Evolutionary conservation across 2,329 filamentous ascomycete species (phyloP), one percentile per base, ranked within the genome.

Genomic region (Orbilia javanica): DNA sequence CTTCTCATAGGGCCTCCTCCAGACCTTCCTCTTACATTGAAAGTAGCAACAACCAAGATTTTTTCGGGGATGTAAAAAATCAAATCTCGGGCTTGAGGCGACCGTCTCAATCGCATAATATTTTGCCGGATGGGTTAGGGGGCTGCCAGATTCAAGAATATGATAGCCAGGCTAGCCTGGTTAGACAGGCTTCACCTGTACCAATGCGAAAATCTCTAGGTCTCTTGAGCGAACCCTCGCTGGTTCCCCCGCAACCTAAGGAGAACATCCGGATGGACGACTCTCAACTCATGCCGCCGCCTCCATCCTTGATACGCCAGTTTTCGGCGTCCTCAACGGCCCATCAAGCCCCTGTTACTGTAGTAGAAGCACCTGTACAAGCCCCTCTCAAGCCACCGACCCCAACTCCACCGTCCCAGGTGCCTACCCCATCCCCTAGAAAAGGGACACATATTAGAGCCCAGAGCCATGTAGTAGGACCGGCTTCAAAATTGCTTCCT

Each of bases 231-330:
- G 73, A 77, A 31, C 39, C 73, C 10, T 69, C 72, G 18, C 39
- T 50, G 6, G 53, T 36, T 20, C 50, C 31, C 29, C 36, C n/a
- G n/a, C 66, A 66, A 25, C n/a, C 57, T 1, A 71, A 67, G n/a
- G 66, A 60, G 34, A 66, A 34, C 18, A 6, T 48, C 22, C 48
- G 60, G 44, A 62, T 31, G 31, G 66, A 77, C n/a, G 65, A 70
- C 44, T 66, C 66, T 25, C 73, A 77, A 62, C 60, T 77, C 11
- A 77, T 77, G 73, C 73, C 73, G 7, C 73, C 73, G 29, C 73
- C 72, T n/a, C 71, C 63, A 11, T 65, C 73, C 6, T 63, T 77
- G 20, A 62, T 77, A 20, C 66, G 73, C 18, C 73, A 55, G 36
- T 64, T 71, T 27, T 67, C 73, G 3, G 52, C 42, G 34, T 50